Evolutionary conservation across 1,284 basidiomycete species (phyloP), one percentile per base, ranked within the genome.

Genomic region (Austroboletus novae-zelandiae): DNA sequence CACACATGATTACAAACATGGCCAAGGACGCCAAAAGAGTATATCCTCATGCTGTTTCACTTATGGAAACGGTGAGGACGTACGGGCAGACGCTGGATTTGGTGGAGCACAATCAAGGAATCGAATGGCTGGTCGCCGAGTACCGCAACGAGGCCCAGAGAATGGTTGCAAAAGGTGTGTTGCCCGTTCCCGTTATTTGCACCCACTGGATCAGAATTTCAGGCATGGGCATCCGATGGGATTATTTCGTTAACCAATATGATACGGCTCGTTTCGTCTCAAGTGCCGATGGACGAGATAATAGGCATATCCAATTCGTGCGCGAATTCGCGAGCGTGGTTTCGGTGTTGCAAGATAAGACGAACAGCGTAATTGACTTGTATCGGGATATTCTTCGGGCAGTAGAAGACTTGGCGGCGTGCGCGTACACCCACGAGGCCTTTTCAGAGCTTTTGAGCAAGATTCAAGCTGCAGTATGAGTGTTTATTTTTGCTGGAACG

Each of bases 11-110:
- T 61, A 89, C 86, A 61, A 98, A 96, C 67, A 89, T 97, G 77
- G 96, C 97, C 39, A 98, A 97, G 73, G 95, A 99, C 61, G 95
- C 95, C 56, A 98, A 98, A 75, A 78, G 94, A 58, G 94, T 99
- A 43, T 98, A 99, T 67, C 95, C 96, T 0, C 94, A 98, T 74
- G 97, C 97, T 3, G 96, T 98, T 54, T 95, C 92, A 65, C 73
- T 99, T 68, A 98, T 98, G 94, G 95, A 99, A 76, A 96, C 94
- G 0, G 93, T 98, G 13, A 77, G 95, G 62, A 98, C 94, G 20
- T 98, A 98, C 71, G 91, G 91, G 15, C 96, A 98, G 75, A 97
- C 93, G 0, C 73, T 95, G 64, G 91, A 92, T 61, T 73, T 97
- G 59, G 86, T 98, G 58, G 89, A 95, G 64, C 79, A 80, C 41